Evolutionary conservation across 768 basidiomycete species (phyloP), one percentile per base, ranked within the genome.

Genomic region (Boletus reticuloceps): DNA sequence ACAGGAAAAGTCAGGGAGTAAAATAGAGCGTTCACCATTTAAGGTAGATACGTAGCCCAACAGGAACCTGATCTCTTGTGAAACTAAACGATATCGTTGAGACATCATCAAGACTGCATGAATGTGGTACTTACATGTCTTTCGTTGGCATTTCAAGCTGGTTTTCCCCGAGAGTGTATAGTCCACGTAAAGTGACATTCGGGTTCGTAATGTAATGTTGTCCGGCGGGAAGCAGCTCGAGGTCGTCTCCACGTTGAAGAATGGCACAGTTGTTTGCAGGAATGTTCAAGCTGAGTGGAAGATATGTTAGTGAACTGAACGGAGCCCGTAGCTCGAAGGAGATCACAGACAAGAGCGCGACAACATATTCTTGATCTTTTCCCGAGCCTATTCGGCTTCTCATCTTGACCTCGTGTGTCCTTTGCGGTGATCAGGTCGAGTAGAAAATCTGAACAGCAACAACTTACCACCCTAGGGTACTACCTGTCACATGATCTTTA

Each of bases 261-360:
- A 92, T 88, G 37, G 89, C 91, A 64, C 91, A 92, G 67, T 93
- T 93, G 64, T 83, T 91, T 27, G 91, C 91, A 8, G 91, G 91
- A 46, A 91, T 89, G 60, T 91, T 85, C 67, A 91, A 71, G 74
- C 87, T 90, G 54, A 16, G 36, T 41, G 44, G n/a, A n/a, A 53
- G 29, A 14, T 5, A 17, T 42, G 38, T 64, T 25, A 59, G 39
- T 43, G n/a, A 39, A 34, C 6, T 17, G 31, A 36, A 44, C 39
- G 25, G 16, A 22, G 34, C 9, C 39, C 2, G 45, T 19, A 40
- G 25, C 42, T 48, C 27, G 16, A 60, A 46, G 55, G n/a, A 58
- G 40, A 10, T 40, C 25, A 53, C 54, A n/a, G 66, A 89, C 87
- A 92, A 92, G 45, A 84, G 79, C 0, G 90, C 90, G 6, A 89